Percentiles rank a stretch among this genome's conserved stretches.
Evolutionary conservation across 1,139 yeast genomes (phyloP).

Genomic region (Nakaseomyces bracarensis): DNA sequence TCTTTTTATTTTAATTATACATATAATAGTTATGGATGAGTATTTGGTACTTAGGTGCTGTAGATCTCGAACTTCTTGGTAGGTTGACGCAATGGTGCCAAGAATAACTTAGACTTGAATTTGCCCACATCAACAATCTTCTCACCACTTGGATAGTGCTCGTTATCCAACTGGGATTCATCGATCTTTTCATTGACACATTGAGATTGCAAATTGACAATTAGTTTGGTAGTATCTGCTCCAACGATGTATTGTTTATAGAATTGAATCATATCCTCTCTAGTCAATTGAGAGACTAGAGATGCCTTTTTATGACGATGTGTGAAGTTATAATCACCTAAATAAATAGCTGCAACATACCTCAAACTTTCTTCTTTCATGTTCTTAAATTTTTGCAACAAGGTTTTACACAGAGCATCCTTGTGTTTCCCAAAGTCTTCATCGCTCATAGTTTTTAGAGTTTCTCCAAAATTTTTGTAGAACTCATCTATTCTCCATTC

Average conservation of each 20-base stretch:
- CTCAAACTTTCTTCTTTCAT: constrained; percentile 64
- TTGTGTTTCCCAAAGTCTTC: constrained; percentile 64
- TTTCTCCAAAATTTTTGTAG: constrained; percentile 33
- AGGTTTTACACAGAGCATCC: constrained; percentile 55
- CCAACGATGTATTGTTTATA: constrained; percentile 42
- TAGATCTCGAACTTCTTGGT: constrained; percentile 20
- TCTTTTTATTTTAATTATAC: background rate
- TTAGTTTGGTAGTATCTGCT: constrained; percentile 41
- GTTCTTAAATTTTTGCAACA: constrained; percentile 66
- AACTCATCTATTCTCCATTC: constrained; percentile 71
- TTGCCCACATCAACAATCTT: constrained; percentile 34
- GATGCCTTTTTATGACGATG: constrained; percentile 51
- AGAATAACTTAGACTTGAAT: constrained; percentile 38
- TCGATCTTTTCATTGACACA: constrained; percentile 23
- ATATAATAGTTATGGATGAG: background rate
- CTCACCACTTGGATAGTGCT: constrained; percentile 34
- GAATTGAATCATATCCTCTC: constrained; percentile 50
- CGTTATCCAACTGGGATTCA: constrained; percentile 19
- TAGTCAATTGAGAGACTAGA: constrained; percentile 44
- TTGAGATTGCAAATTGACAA: constrained; percentile 65
- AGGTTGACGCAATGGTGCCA: constrained; percentile 42
- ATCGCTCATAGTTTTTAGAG: constrained; percentile 41
- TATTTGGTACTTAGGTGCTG: too few relatives aligned
- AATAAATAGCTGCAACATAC: constrained; percentile 58
- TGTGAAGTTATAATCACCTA: constrained; percentile 72